phyloP scores from a whole-genome alignment of 2,329 filamentous ascomycete species.

The Fusarium anthophilum region DNA sequence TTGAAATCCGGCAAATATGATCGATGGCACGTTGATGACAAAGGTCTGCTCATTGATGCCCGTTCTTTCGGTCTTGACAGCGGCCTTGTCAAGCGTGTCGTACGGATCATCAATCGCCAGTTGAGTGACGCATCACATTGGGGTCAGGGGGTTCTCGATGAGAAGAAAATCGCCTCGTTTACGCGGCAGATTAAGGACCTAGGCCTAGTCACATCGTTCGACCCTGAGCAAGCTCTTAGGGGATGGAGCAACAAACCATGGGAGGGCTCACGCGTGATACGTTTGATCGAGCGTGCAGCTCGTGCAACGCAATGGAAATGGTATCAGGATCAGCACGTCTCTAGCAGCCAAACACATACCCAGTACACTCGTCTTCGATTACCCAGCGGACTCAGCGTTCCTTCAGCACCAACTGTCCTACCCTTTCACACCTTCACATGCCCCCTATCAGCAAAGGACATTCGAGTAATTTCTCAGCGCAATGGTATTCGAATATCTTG shows the following conservation, averaged over 20 bases:
- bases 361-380: slow-evolving; percentile 78
- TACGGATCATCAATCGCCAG: slow-evolving; percentile 90
- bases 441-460: slow-evolving; percentile 88
- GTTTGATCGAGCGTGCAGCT: slow-evolving; percentile 86
- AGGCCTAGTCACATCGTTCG: slow-evolving; percentile 48
- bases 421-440: slow-evolving; percentile 99
- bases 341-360: slow-evolving; percentile 59
- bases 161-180: slow-evolving; percentile 61
- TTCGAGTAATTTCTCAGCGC: slow-evolving; percentile 92
- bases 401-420: slow-evolving; percentile 90
- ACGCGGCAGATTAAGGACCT: slow-evolving; percentile 56
- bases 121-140: slow-evolving; percentile 86
- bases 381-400: slow-evolving; percentile 77
- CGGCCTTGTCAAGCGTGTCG: slow-evolving; percentile 90
- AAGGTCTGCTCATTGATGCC: slow-evolving; percentile 83
- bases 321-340: slow-evolving; percentile 85
- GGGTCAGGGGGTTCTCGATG: slow-evolving; percentile 77
- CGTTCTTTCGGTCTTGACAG: slow-evolving; percentile 67
- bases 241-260: slow-evolving; percentile 79
- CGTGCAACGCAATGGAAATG: slow-evolving; percentile 81
- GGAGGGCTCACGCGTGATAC: slow-evolving; percentile 87
- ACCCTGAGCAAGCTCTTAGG: slow-evolving; percentile 54
- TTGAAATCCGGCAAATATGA: slow-evolving; percentile 79
- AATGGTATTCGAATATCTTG: slow-evolving; percentile 94
- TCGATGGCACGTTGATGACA: slow-evolving; percentile 90